Evolutionary conservation across 306 rosid species (phyloP).

Genomic region (Abrus pulchellus): DNA sequence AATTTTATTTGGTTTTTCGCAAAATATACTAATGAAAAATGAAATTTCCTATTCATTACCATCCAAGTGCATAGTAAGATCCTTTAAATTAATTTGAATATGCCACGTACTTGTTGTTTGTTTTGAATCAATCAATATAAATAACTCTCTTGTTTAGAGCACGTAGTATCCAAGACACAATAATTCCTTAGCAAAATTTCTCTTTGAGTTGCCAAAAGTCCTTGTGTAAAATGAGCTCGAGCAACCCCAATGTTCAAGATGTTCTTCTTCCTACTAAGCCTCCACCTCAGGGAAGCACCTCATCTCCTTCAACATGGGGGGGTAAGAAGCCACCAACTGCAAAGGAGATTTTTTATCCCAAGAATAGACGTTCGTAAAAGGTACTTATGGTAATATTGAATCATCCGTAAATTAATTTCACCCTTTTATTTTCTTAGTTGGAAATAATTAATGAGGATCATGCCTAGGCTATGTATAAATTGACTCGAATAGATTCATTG

Average conservation of each 20-base stretch:
- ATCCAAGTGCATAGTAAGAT: background rate
- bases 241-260: background rate
- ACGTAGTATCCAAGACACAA: background rate
- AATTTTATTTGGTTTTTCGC: background rate
- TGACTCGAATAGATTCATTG: background rate
- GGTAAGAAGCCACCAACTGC: constrained; percentile 23
- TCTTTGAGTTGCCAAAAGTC: background rate
- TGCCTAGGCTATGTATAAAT: background rate
- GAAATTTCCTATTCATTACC: background rate
- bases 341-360: constrained; percentile 14
- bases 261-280: background rate
- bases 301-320: background rate
- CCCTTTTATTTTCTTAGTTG: background rate
- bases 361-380: constrained; percentile 4
- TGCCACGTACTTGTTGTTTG: background rate
- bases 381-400: background rate
- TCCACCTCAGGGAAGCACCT: background rate
- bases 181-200: background rate
- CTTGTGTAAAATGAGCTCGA: background rate
- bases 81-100: background rate
- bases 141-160: background rate
- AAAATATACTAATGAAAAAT: background rate
- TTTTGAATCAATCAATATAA: background rate
- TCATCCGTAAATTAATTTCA: background rate
- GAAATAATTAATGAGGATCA: background rate